Conservation (phyloP, 2,329 filamentous ascomycete genomes). For the Colletotrichum sp. region DNA sequence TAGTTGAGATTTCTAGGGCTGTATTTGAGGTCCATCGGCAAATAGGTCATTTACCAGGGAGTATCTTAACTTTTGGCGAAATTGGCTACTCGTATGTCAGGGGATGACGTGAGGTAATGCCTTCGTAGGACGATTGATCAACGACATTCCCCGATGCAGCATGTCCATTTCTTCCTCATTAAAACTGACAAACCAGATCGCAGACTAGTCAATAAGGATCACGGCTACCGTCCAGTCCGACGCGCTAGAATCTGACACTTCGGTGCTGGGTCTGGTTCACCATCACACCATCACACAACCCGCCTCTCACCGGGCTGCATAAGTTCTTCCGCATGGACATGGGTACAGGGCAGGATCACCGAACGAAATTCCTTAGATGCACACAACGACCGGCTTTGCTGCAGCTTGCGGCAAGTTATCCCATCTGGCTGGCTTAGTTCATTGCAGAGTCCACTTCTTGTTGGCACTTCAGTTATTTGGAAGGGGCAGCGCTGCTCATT, state of each 20-base stretch:
- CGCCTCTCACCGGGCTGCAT: not conserved
- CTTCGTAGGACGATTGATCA: not conserved
- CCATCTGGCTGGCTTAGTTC: too few relatives aligned
- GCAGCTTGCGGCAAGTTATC: too few relatives aligned
- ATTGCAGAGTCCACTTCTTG: too few relatives aligned
- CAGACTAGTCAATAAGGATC: not conserved
- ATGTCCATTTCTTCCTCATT: not conserved
- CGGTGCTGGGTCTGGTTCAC: not conserved
- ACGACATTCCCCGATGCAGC: not conserved
- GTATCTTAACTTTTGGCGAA: not conserved
- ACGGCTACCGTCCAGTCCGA: not conserved
- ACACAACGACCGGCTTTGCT: too few relatives aligned
- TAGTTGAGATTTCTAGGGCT: too few relatives aligned
- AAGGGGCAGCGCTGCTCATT: too few relatives aligned
- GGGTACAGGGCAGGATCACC: not conserved
- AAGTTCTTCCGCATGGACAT: not conserved
- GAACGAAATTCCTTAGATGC: too few relatives aligned
- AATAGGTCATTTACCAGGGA: not conserved
- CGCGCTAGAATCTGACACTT: not conserved
- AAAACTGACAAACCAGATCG: not conserved
- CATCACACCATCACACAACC: not conserved
- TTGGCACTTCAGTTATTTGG: too few relatives aligned
- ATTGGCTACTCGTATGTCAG: not conserved
- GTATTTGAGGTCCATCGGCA: not conserved
- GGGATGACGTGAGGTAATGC: not conserved